A percentile compares a stretch with the other conserved stretches of the same genome.
These are phyloP conservation scores for Boletus edulis DNA, from an alignment of 768 basidiomycete species.

Conservation along the genomic window DNA sequence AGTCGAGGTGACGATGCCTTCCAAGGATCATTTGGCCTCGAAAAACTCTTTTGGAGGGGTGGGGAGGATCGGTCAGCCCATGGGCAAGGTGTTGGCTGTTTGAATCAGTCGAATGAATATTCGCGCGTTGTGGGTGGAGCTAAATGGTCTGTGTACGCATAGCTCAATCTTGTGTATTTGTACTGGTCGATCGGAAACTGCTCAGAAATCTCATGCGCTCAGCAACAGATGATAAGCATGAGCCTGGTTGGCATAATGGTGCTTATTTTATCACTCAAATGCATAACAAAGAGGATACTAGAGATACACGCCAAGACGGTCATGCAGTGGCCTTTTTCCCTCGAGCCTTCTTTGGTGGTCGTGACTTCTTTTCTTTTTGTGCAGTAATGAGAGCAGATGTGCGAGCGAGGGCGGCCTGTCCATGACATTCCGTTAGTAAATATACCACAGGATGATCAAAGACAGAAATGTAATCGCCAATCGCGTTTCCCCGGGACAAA, in stretches of 20 bases:
- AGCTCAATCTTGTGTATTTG: constrained; percentile 16
- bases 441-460: constrained; percentile 46
- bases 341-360: constrained; percentile 66
- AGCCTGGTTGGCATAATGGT: constrained; percentile 5
- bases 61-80: constrained; percentile 59
- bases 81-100: constrained; percentile 40
- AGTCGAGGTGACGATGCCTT: constrained; percentile 47
- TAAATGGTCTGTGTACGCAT: constrained; percentile 3
- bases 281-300: constrained; percentile 22
- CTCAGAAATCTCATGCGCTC: not conserved
- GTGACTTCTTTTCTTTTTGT: constrained; percentile 68
- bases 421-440: constrained; percentile 18
- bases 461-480: constrained; percentile 24
- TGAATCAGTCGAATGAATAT: constrained; percentile 20
- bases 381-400: constrained; percentile 68
- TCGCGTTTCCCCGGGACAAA: constrained; percentile 29
- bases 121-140: not conserved
- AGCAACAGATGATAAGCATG: not conserved
- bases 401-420: constrained; percentile 72
- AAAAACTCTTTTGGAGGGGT: constrained; percentile 41
- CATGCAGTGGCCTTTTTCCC: constrained; percentile 55
- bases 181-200: constrained; percentile 9
- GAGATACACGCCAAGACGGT: constrained; percentile 24
- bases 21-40: constrained; percentile 36
- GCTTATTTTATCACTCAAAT: constrained; percentile 18